Conservation (phyloP, 1,284 basidiomycete species). For the Ganoderma sinense region DNA sequence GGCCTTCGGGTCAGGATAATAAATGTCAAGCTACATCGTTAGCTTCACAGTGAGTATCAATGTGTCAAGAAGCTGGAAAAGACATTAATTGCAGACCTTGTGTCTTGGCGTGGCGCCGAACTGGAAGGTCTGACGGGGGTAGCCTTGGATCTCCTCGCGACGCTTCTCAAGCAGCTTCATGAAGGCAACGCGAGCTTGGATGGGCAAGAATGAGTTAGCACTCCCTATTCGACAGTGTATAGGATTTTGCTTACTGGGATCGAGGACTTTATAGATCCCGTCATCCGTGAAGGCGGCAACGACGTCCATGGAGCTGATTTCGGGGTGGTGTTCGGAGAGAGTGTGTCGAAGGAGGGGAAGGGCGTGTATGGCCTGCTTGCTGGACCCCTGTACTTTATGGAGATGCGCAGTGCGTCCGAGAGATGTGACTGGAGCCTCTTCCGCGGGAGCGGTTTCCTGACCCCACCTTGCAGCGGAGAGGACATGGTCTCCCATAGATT, state of each 20-base stretch:
- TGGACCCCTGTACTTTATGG: not conserved
- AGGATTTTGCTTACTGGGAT: constrained; percentile 9
- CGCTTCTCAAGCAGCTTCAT: constrained; percentile 50
- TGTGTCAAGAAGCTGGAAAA: not conserved
- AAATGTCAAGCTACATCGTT: constrained; percentile 56
- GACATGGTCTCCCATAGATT: constrained; percentile 43
- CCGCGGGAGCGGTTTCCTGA: not conserved
- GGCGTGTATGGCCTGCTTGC: not conserved
- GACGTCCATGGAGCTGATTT: constrained; percentile 11
- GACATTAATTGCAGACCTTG: constrained; percentile 46
- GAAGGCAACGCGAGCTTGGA: constrained; percentile 44
- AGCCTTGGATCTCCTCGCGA: constrained; percentile 47
- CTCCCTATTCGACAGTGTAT: not conserved
- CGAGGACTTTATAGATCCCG: constrained; percentile 3
- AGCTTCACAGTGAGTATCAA: not conserved
- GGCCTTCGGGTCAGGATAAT: constrained; percentile 53
- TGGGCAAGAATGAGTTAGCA: not conserved
- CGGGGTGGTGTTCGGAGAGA: not conserved
- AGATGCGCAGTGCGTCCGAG: not conserved
- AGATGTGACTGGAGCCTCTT: not conserved
- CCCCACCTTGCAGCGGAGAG: not conserved
- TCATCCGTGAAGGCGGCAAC: constrained; percentile 15
- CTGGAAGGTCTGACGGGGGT: constrained; percentile 58
- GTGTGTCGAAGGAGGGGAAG: not conserved
- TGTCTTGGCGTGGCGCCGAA: constrained; percentile 63